These are phyloP conservation scores for Hyaloscypha bicolor DNA, from an alignment of 495 filamentous ascomycete genomes.

Conservation along the genomic window DNA sequence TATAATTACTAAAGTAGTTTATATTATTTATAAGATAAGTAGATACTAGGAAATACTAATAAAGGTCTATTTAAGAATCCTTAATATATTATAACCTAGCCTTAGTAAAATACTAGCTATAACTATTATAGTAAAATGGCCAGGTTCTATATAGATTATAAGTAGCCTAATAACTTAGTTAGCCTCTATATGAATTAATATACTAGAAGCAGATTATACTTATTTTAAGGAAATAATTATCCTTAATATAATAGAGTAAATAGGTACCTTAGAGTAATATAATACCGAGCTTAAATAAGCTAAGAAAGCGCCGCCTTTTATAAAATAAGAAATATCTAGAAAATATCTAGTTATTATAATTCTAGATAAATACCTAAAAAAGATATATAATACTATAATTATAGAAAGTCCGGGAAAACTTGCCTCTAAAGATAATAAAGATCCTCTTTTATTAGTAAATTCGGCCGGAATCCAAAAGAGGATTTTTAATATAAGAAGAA, in stretches of 20 bases:
- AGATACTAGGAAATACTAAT: not conserved
- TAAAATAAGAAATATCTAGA: no score
- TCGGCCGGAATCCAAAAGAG: constrained; percentile 17
- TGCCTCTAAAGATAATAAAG: constrained; percentile 14
- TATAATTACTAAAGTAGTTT: not conserved
- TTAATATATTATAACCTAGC: constrained; percentile 1
- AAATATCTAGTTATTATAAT: no score
- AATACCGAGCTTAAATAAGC: no score
- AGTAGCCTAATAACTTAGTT: constrained; percentile 12
- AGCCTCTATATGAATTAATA: constrained; percentile 17
- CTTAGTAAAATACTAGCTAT: not conserved
- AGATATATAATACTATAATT: no score
- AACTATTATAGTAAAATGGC: not conserved
- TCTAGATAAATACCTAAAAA: no score
- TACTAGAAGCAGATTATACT: constrained; percentile 19
- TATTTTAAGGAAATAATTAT: constrained; percentile 12
- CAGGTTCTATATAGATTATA: not conserved
- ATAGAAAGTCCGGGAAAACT: no score
- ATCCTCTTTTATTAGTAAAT: constrained; percentile 11
- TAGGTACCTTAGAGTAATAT: no score
- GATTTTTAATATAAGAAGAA: constrained; percentile 17
- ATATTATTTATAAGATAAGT: constrained; percentile 4
- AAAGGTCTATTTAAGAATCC: constrained; percentile 5
- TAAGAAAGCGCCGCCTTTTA: no score
- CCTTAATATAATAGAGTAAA: not conserved